Evolutionary conservation across 2,329 filamentous ascomycete species (phyloP).

Genomic region (Aspergillus eucalypticola): DNA sequence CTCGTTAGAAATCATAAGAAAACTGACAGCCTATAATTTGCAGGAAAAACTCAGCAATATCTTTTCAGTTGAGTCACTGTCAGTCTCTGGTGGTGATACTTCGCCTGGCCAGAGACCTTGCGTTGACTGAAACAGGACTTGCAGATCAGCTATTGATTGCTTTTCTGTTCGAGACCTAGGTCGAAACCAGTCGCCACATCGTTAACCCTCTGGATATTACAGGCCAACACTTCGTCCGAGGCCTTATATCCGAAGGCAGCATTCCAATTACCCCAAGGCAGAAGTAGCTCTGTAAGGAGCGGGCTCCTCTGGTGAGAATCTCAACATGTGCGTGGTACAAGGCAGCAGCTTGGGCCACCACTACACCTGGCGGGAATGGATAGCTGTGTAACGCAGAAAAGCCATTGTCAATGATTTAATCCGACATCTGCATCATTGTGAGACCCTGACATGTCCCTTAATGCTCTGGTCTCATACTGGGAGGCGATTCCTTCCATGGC

Average conservation of each 20-base stretch:
- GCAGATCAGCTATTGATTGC: background rate
- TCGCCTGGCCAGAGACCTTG: background rate
- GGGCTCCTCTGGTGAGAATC: background rate
- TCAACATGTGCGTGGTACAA: conserved; percentile 5
- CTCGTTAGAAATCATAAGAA: too few species aligned
- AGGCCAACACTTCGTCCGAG: background rate
- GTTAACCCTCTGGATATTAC: background rate
- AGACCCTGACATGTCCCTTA: background rate
- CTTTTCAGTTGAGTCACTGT: background rate
- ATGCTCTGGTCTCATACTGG: too few species aligned
- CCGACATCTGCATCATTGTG: background rate
- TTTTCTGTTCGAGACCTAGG: background rate
- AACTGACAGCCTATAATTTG: too few species aligned
- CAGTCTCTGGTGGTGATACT: background rate
- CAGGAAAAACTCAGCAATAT: background rate
- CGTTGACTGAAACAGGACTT: background rate
- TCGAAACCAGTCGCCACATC: background rate
- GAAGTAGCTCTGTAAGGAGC: background rate
- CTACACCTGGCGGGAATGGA: conserved; percentile 3
- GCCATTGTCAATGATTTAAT: background rate
- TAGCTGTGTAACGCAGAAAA: conserved; percentile 5
- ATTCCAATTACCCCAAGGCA: background rate
- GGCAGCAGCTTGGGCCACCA: conserved; percentile 7
- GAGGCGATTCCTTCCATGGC: background rate
- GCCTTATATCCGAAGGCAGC: background rate